Evolutionary conservation across 2,329 filamentous ascomycete species (phyloP).

Genomic region (Paracoccidioides brasiliensis): DNA sequence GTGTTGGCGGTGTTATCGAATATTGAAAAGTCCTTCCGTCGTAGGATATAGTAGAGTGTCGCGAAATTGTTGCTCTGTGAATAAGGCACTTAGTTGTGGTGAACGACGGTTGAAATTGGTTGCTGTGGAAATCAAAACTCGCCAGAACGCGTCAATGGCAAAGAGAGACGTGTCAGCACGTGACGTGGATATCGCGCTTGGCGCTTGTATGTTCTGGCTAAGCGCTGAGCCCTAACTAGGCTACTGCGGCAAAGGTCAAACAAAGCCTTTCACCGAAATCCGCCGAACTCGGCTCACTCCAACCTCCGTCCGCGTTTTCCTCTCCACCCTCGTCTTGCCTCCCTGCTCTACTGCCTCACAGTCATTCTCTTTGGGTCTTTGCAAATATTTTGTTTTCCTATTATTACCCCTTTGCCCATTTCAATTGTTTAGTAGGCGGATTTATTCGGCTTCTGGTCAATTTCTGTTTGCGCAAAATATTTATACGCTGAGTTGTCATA

Average conservation of each 20-base stretch:
- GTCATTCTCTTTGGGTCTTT: background rate
- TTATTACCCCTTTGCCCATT: background rate
- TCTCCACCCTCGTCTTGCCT: background rate
- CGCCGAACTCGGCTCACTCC: slow-evolving; percentile 1
- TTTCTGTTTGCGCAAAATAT: background rate
- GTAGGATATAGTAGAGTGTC: background rate
- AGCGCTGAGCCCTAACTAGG: too few relatives aligned
- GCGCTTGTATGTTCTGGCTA: background rate
- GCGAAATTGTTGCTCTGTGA: background rate
- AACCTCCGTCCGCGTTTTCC: background rate
- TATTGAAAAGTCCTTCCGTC: background rate
- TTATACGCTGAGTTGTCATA: background rate
- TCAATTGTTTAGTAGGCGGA: background rate
- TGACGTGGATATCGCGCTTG: background rate
- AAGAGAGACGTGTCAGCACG: background rate
- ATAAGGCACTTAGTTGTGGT: background rate
- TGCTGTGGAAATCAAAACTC: background rate
- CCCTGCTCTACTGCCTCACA: background rate
- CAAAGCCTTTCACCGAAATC: background rate
- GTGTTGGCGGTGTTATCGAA: background rate
- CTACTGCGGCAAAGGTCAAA: too few relatives aligned
- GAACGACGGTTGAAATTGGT: background rate
- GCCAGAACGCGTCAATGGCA: background rate
- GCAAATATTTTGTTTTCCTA: background rate
- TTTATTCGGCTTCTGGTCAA: background rate